phyloP scores from a whole-genome alignment of 2,329 filamentous ascomycete genomes.

The Paraphaeosphaeria sporulosa region DNA sequence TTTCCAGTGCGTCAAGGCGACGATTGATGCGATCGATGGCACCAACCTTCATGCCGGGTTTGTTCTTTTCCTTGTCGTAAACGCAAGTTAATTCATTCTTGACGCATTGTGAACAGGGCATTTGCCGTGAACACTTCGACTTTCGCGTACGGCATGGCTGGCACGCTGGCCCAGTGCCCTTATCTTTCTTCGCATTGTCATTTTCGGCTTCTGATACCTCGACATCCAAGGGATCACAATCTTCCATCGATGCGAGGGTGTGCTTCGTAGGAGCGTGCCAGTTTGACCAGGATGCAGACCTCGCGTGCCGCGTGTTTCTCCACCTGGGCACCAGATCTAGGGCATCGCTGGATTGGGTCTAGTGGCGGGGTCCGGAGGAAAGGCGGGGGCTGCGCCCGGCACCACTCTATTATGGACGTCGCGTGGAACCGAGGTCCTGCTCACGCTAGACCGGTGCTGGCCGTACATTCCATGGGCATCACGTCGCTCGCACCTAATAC shows the following conservation, averaged over 20 bases:
- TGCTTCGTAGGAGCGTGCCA: not conserved
- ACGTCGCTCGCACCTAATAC: too few relatives aligned
- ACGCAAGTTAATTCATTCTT: conserved; percentile 38
- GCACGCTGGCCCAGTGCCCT: conserved; percentile 34
- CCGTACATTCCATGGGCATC: too few relatives aligned
- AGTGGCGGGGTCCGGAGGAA: conserved; percentile 3
- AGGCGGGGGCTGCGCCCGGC: too few relatives aligned
- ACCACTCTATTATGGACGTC: too few relatives aligned
- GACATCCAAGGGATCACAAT: not conserved
- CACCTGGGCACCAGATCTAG: not conserved
- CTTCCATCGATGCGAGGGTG: not conserved
- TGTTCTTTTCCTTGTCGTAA: conserved; percentile 41
- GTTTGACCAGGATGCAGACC: too few relatives aligned
- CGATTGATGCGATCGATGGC: conserved; percentile 44
- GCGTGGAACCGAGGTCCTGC: too few relatives aligned
- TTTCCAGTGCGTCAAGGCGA: conserved; percentile 32
- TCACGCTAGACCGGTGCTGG: too few relatives aligned
- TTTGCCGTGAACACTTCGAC: conserved; percentile 53
- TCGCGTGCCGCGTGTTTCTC: too few relatives aligned
- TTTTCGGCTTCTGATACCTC: conserved; percentile 3
- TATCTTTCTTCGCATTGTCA: not conserved
- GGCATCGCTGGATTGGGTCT: not conserved
- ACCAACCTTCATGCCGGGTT: conserved; percentile 43
- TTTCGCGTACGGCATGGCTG: conserved; percentile 57
- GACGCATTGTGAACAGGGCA: conserved; percentile 55